Base-by-base conservation (phyloP, 2,329 filamentous ascomycete genomes). In the Fusarium ramigenum region DNA sequence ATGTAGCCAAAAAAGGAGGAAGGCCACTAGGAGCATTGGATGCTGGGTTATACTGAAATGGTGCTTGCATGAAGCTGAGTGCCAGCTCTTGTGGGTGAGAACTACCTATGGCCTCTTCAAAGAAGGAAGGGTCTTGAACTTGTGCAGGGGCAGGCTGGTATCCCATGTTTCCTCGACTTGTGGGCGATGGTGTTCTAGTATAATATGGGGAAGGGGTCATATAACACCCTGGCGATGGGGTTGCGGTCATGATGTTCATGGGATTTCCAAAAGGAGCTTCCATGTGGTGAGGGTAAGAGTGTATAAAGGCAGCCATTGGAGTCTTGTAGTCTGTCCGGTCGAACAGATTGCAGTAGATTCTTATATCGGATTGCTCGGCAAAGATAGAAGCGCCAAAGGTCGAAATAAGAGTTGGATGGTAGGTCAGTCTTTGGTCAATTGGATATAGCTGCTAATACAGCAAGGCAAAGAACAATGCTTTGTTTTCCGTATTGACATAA, bases 41-140 rank as follows among this genome's bases (percentile, higher is more conserved):
- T 50, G 56, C 39, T 5, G 52, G 43, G 49, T 54, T 63, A 25
- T 72, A 72, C n/a, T 77, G 74, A 12, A 66, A 47, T 15, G 62
- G 72, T 30, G 59, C 57, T 58, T 65, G 75, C 49, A 76, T 60
- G 36, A 73, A 61, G 28, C 72, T 62, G 18, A 75, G 69, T 25
- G 64, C 56, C 30, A 69, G 62, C 25, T 78, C 75, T 19, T 73
- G 70, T 15, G 72, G 63, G 25, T 73, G 53, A 47, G 74, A 75
- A 25, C 69, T 47, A 9, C 63, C 76, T 21, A 78, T 75, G 54
- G 77, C 77, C 60, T 78, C 77, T 21, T 78, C 77, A 30, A 78
- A 78, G 34, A 78, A 78, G 5, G 75, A 77, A 32, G 72, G 63
- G 50, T 72, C 71, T 54, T 72, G 52, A 11, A 68, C 50, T 43